These are phyloP conservation scores for Aspergillus arachidicola DNA, from an alignment of 2,329 filamentous ascomycete genomes.

Conservation along the genomic window DNA sequence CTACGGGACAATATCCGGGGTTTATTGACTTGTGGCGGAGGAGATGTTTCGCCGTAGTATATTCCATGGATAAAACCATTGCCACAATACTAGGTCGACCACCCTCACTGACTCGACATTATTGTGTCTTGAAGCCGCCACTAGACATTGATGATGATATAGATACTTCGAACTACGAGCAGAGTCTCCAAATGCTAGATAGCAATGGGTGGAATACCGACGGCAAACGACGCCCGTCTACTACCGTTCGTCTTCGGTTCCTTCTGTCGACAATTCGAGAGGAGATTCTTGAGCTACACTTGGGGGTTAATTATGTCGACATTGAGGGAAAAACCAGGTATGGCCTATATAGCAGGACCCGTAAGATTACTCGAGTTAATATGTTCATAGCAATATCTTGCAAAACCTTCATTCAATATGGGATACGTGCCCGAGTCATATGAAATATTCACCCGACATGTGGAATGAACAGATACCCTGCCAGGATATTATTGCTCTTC, in stretches of 20 bases:
- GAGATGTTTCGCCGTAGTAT: constrained; percentile 1
- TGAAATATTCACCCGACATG: not conserved
- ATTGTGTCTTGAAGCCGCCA: constrained; percentile 6
- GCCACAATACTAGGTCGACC: constrained; percentile 7
- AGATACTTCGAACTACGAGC: not conserved
- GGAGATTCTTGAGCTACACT: constrained; percentile 5
- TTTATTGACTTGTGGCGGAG: constrained; percentile 6
- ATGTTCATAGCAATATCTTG: not conserved
- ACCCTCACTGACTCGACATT: constrained; percentile 3
- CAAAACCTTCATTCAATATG: not conserved
- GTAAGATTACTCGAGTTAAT: not conserved
- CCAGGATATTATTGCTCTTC: not conserved
- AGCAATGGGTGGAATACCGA: constrained; percentile 4
- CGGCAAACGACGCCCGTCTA: not conserved
- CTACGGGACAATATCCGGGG: not conserved
- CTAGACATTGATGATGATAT: constrained; percentile 7
- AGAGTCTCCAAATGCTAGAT: not conserved
- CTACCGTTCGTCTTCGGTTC: not conserved
- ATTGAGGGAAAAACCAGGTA: not conserved
- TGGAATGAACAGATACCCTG: not conserved
- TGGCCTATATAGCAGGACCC: not conserved
- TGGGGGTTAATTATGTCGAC: not conserved
- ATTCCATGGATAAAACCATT: constrained; percentile 6
- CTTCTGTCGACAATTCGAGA: constrained; percentile 5
- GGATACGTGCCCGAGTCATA: not conserved